A percentile compares a stretch with the other conserved stretches of the same genome.
Evolutionary conservation across 2,329 filamentous ascomycete species (phyloP).

Genomic region (Paraconiothyrium sp.): DNA sequence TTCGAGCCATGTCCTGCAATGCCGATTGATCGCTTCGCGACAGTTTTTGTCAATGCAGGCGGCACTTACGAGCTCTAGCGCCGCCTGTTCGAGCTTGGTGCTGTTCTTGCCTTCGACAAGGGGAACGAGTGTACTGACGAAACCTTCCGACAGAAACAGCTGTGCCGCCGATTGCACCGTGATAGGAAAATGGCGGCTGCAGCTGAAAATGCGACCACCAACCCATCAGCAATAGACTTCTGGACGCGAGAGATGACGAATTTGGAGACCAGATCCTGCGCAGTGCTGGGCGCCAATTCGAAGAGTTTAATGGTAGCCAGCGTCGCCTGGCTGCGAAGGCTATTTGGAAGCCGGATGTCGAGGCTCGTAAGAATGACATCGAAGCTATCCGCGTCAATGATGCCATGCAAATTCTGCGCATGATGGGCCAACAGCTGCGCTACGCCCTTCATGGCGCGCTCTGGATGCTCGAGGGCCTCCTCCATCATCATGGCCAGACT

Average conservation of each 20-base stretch:
- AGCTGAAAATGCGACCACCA: conserved; percentile 93
- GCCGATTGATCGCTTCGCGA: conserved; percentile 82
- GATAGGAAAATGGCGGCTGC: conserved; percentile 85
- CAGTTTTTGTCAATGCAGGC: conserved; percentile 87
- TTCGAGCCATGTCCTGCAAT: conserved; percentile 88
- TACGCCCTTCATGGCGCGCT: conserved; percentile 68
- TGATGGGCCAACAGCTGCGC: conserved; percentile 67
- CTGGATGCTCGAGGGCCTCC: conserved; percentile 78
- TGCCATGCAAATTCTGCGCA: conserved; percentile 62
- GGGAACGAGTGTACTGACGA: conserved; percentile 78
- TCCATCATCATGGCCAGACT: conserved; percentile 91
- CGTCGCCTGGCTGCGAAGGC: conserved; percentile 82
- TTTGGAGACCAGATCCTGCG: conserved; percentile 73
- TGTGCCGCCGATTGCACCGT: conserved; percentile 77
- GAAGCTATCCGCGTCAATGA: conserved; percentile 78
- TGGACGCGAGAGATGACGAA: conserved; percentile 79
- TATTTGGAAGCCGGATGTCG: conserved; percentile 79
- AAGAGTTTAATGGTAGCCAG: conserved; percentile 85
- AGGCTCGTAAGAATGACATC: conserved; percentile 88
- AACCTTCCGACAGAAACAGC: conserved; percentile 89
- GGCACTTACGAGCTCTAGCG: conserved; percentile 88
- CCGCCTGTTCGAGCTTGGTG: conserved; percentile 83
- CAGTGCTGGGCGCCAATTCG: conserved; percentile 76
- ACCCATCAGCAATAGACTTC: conserved; percentile 83
- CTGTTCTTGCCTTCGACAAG: conserved; percentile 85